Percentiles rank a stretch among this genome's conserved stretches.
Evolutionary conservation across 371 early-diverging fungal genomes (phyloP).

Genomic region (Zychaea mexicana): DNA sequence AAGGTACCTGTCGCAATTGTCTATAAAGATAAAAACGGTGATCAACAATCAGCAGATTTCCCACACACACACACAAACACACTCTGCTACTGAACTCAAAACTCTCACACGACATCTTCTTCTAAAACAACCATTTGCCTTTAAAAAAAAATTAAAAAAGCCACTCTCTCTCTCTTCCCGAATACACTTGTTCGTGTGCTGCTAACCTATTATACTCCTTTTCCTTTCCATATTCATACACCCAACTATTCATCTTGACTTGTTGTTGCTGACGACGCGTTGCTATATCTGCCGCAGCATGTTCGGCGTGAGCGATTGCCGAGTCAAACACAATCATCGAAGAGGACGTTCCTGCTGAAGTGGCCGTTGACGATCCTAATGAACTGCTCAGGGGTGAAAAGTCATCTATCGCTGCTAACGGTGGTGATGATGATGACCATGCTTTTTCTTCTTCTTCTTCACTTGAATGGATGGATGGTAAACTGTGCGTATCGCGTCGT

Average conservation of each 20-base stretch:
- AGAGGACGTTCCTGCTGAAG: conserved; percentile 4
- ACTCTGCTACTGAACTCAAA: neutral
- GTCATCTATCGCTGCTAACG: neutral
- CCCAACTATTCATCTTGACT: neutral
- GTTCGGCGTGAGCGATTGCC: conserved; percentile 9
- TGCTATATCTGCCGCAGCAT: conserved; percentile 11
- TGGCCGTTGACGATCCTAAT: conserved; percentile 6
- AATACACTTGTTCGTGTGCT: neutral
- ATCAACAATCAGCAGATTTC: conserved; percentile 5
- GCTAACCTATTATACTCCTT: conserved; percentile 27
- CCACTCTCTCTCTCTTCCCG: neutral
- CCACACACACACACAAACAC: neutral
- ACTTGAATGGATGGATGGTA: conserved; percentile 7
- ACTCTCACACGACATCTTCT: neutral
- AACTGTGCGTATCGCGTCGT: conserved; percentile 3
- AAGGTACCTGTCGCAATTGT: conserved; percentile 33
- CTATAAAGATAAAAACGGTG: conserved; percentile 2
- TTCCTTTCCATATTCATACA: conserved; percentile 29
- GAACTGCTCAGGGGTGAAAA: conserved; percentile 12
- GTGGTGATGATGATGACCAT: neutral
- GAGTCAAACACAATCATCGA: conserved; percentile 14
- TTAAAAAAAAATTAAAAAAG: too few relatives aligned
- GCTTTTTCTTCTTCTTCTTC: conserved; percentile 9
- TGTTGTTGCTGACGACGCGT: neutral
- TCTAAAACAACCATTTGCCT: too few relatives aligned